phyloP scores from a whole-genome alignment of 2,329 filamentous ascomycete species.

The Cryphonectria nitschkei region DNA sequence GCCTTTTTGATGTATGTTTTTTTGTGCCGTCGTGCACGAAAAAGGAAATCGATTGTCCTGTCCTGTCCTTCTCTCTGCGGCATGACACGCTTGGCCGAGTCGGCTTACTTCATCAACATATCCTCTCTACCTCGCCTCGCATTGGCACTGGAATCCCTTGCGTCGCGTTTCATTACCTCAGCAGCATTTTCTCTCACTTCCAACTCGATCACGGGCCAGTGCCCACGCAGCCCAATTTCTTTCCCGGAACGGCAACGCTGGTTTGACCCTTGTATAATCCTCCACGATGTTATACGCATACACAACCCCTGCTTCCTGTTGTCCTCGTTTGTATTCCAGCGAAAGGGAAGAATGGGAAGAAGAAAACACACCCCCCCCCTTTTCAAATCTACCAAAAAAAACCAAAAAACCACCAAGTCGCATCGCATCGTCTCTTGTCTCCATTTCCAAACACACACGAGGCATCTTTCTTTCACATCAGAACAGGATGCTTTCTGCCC shows the following conservation, averaged over 20 bases:
- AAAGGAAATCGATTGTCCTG: not conserved
- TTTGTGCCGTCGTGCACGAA: not conserved
- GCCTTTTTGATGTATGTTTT: slow-evolving; percentile 10
- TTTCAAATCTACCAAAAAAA: not conserved
- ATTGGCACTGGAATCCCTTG: not conserved
- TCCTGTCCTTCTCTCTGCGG: not conserved
- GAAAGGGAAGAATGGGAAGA: not conserved
- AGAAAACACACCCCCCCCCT: not conserved
- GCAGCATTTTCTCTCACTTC: slow-evolving; percentile 5
- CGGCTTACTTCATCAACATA: slow-evolving; percentile 29
- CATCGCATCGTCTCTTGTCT: not conserved
- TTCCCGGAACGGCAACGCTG: slow-evolving; percentile 19
- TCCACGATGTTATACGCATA: not conserved
- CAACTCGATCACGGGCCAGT: slow-evolving; percentile 21
- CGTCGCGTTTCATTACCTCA: slow-evolving; percentile 15
- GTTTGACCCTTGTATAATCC: not conserved
- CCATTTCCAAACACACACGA: not conserved
- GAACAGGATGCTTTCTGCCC: not conserved
- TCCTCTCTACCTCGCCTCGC: slow-evolving; percentile 13
- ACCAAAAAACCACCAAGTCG: not conserved
- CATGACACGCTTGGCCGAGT: not conserved
- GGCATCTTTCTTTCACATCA: not conserved
- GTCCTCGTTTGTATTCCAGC: not conserved
- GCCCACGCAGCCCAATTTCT: slow-evolving; percentile 5
- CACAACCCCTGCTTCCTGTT: not conserved